phyloP scores from a whole-genome alignment of 805 yeast genomes.

The Starmerella floricola region DNA sequence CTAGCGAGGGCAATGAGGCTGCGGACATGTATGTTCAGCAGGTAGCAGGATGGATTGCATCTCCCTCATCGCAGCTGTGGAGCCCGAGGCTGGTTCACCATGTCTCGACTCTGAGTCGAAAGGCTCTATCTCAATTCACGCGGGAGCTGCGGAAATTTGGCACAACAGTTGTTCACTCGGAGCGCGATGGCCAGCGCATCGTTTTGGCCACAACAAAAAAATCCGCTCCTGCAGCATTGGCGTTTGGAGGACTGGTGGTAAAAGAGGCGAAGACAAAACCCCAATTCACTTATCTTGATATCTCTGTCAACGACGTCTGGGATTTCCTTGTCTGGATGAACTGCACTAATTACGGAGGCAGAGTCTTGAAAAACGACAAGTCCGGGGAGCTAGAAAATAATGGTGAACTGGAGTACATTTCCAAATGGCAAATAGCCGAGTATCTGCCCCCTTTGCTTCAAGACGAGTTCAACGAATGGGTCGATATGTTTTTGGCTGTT shows the following conservation, averaged over 20 bases:
- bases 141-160: constrained; percentile 72
- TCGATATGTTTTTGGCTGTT: constrained; percentile 59
- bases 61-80: constrained; percentile 57
- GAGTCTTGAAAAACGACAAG: constrained; percentile 21
- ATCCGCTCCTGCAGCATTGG: constrained; percentile 76
- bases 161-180: constrained; percentile 64
- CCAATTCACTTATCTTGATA: constrained; percentile 67
- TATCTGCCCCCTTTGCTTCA: constrained; percentile 66
- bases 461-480: constrained; percentile 81
- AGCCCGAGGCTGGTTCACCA: constrained; percentile 75
- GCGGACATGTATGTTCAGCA: constrained; percentile 77
- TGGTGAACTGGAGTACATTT: constrained; percentile 32
- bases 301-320: constrained; percentile 71
- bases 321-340: constrained; percentile 94
- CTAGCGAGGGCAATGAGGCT: constrained; percentile 46
- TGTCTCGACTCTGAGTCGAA: constrained; percentile 72
- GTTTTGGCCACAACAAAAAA: constrained; percentile 62
- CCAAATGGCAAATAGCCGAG: constrained; percentile 67
- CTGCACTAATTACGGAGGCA: constrained; percentile 73
- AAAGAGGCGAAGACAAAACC: constrained; percentile 71
- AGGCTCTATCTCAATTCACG: constrained; percentile 65
- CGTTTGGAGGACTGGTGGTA: constrained; percentile 74
- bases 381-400: constrained; percentile 18
- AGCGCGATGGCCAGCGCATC: constrained; percentile 50
- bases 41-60: constrained; percentile 77